A percentile compares a stretch with the other conserved stretches of the same genome.
phyloP scores from a whole-genome alignment of 2,329 filamentous ascomycete genomes.

The Lachnum nothofagi region DNA sequence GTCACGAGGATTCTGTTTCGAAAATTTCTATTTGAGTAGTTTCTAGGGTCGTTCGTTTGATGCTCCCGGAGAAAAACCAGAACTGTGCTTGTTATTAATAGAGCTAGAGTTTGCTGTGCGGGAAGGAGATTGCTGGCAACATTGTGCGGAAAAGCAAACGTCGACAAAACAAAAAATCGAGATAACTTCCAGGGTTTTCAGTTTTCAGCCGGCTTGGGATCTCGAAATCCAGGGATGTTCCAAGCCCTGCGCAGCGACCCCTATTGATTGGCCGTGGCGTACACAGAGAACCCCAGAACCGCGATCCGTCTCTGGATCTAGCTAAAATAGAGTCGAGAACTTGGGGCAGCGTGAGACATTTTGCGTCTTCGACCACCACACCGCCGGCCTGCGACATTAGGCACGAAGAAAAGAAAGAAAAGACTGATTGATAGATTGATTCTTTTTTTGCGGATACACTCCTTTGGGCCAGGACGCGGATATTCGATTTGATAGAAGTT shows the following conservation, averaged over 20 bases:
- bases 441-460: too few species aligned
- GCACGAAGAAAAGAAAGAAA: too few species aligned
- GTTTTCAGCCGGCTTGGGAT: background rate
- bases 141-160: too few species aligned
- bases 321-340: background rate
- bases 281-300: background rate
- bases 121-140: too few species aligned
- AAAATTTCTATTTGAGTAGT: background rate
- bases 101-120: too few species aligned
- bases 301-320: background rate
- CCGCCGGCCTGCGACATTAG: conserved; percentile 16
- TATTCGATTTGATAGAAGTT: too few species aligned
- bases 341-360: background rate
- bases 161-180: too few species aligned
- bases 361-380: background rate
- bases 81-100: too few species aligned
- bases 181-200: background rate
- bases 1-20: conserved; percentile 1
- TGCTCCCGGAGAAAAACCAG: too few species aligned
- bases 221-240: background rate
- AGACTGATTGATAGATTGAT: too few species aligned
- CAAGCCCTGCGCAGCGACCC: background rate
- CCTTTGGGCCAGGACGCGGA: too few species aligned
- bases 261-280: background rate
- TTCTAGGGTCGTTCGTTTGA: too few species aligned